These are phyloP conservation scores for Russula sp. DNA, from an alignment of 768 basidiomycete species.

Conservation along the genomic window DNA sequence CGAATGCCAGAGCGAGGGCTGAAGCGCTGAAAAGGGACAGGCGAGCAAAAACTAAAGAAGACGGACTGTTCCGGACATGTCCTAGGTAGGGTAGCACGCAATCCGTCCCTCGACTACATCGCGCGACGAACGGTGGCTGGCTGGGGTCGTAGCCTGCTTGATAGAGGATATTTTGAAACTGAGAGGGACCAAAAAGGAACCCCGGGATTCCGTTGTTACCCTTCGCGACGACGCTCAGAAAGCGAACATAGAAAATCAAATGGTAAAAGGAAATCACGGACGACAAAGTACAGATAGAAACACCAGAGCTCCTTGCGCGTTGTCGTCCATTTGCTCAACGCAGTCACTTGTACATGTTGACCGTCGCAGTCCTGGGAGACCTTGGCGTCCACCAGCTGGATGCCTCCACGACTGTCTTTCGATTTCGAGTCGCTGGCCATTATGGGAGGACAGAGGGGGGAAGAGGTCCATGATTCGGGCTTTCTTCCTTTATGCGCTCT, in stretches of 20 bases:
- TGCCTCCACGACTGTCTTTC: background rate
- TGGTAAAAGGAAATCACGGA: constrained; percentile 20
- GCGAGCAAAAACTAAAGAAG: background rate
- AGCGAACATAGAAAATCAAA: background rate
- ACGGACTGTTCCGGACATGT: constrained; percentile 49
- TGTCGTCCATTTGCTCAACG: constrained; percentile 18
- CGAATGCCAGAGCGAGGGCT: background rate
- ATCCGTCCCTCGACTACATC: constrained; percentile 41
- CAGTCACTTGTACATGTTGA: background rate
- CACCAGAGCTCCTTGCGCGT: constrained; percentile 38
- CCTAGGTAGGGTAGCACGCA: constrained; percentile 67
- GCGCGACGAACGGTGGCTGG: constrained; percentile 43
- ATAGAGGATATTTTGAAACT: constrained; percentile 67
- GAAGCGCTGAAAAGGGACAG: no score
- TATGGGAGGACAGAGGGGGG: constrained; percentile 80
- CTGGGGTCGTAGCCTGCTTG: constrained; percentile 66
- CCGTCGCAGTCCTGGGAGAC: background rate
- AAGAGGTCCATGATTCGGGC: constrained; percentile 55
- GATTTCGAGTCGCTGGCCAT: constrained; percentile 33
- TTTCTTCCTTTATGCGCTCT: no score
- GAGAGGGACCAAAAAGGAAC: constrained; percentile 67
- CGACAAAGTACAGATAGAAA: constrained; percentile 53
- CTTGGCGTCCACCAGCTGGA: background rate
- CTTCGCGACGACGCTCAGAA: constrained; percentile 20
- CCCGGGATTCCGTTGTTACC: constrained; percentile 65